Conservation (phyloP, 306 rosid species). For the Gastrolobium villosum region DNA sequence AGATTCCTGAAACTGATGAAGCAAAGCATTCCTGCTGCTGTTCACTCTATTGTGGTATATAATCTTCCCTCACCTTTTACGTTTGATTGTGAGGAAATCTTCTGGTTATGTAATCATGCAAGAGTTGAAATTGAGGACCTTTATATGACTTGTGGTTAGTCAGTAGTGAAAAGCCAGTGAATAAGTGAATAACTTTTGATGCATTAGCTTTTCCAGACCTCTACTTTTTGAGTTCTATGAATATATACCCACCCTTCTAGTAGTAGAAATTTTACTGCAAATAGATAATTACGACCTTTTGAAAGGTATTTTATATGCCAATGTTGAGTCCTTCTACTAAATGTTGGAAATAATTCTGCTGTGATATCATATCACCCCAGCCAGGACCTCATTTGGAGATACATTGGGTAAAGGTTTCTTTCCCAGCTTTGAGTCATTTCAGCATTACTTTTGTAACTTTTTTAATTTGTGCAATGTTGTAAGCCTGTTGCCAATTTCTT, state of each 20-base stretch:
- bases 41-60: slow-evolving; percentile 94
- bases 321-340: slow-evolving; percentile 19
- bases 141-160: slow-evolving; percentile 37
- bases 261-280: background rate
- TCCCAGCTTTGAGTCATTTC: slow-evolving; percentile 18
- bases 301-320: background rate
- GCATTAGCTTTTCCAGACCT: slow-evolving; percentile 19
- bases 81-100: slow-evolving; percentile 37
- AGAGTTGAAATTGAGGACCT: slow-evolving; percentile 25
- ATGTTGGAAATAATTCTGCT: slow-evolving; percentile 38
- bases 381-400: slow-evolving; percentile 37
- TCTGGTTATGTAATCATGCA: slow-evolving; percentile 44
- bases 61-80: slow-evolving; percentile 42
- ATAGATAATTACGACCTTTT: background rate
- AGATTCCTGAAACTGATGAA: slow-evolving; percentile 74
- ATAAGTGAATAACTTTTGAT: slow-evolving; percentile 33
- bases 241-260: slow-evolving; percentile 30
- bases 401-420: slow-evolving; percentile 16
- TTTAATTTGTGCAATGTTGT: slow-evolving; percentile 10
- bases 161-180: slow-evolving; percentile 20
- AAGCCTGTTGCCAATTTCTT: slow-evolving; percentile 16
- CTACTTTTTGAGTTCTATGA: slow-evolving; percentile 30
- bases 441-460: slow-evolving; percentile 10
- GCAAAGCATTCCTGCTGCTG: slow-evolving; percentile 81
- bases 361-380: slow-evolving; percentile 10